Percentiles rank a stretch among this genome's conserved stretches.
phyloP scores from a whole-genome alignment of 1,139 yeast genomes.

The Sugiyamaella novakii region DNA sequence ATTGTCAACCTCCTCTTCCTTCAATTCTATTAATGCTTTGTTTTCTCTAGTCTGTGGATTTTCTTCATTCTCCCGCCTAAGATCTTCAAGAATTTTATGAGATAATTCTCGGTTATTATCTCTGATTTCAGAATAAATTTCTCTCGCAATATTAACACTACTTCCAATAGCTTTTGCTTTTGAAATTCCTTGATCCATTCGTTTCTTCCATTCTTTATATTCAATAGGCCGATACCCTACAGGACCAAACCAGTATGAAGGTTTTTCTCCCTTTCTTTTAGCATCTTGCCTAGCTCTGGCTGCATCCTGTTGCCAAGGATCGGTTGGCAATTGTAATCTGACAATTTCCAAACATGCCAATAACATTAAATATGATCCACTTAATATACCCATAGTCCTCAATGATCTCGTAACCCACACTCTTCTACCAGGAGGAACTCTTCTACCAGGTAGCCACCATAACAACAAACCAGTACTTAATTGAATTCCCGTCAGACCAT shows the following conservation, averaged over 20 bases:
- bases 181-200: constrained; percentile 31
- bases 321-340: constrained; percentile 37
- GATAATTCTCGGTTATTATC: constrained; percentile 30
- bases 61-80: constrained; percentile 26
- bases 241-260: constrained; percentile 42
- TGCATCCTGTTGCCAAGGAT: constrained; percentile 45
- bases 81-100: constrained; percentile 28
- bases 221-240: constrained; percentile 36
- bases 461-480: constrained; percentile 36
- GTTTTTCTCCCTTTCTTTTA: constrained; percentile 26
- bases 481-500: constrained; percentile 37
- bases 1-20: constrained; percentile 19
- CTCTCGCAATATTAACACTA: constrained; percentile 23
- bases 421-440: constrained; percentile 27
- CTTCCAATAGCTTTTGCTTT: constrained; percentile 24
- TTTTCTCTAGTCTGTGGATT: constrained; percentile 20
- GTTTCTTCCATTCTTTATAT: constrained; percentile 38
- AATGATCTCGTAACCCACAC: constrained; percentile 34
- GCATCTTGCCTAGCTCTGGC: constrained; percentile 35
- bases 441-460: constrained; percentile 37
- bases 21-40: constrained; percentile 23
- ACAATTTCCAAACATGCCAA: constrained; percentile 37
- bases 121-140: constrained; percentile 29
- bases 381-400: constrained; percentile 31
- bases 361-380: constrained; percentile 37